Evolutionary conservation across 108 stramenopile species (phyloP).

Genomic region (Skeletonema costatum): DNA sequence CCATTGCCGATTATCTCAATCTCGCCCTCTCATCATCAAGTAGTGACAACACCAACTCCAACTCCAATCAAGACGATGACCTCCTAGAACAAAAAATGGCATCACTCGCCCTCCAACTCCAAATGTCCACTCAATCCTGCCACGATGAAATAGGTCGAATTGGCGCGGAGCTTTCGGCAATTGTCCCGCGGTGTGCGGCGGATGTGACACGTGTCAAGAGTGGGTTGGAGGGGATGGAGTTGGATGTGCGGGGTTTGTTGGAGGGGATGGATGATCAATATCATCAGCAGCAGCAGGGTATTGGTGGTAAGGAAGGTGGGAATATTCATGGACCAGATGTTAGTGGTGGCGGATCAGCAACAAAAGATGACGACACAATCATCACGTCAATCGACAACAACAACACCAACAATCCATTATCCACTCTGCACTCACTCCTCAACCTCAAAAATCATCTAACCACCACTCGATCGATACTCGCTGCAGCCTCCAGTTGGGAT

Average conservation of each 20-base stretch:
- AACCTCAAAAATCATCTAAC: conserved; percentile 69
- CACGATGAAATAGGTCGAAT: conserved; percentile 88
- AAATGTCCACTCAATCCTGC: conserved; percentile 77
- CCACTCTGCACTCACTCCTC: conserved; percentile 70
- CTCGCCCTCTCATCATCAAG: conserved; percentile 46
- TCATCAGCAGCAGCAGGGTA: too few relatives aligned
- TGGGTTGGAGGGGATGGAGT: conserved; percentile 67
- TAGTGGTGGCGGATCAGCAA: background rate
- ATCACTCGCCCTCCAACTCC: conserved; percentile 80
- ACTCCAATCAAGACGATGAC: conserved; percentile 4
- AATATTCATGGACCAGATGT: conserved; percentile 4
- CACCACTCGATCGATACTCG: conserved; percentile 66
- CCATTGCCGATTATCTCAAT: conserved; percentile 76
- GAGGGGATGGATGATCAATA: conserved; percentile 21
- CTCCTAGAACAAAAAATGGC: conserved; percentile 71
- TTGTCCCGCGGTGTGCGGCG: conserved; percentile 80
- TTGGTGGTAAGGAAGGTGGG: background rate
- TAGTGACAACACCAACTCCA: background rate
- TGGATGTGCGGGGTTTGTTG: conserved; percentile 62
- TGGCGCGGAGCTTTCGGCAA: conserved; percentile 83
- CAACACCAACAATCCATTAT: conserved; percentile 35
- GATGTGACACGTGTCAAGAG: conserved; percentile 72
- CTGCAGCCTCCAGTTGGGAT: conserved; percentile 82
- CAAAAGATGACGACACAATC: background rate
- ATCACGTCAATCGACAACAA: background rate